Evolutionary conservation across 257 asterid genomes (phyloP).

Genomic region (Apocynum venetum): DNA sequence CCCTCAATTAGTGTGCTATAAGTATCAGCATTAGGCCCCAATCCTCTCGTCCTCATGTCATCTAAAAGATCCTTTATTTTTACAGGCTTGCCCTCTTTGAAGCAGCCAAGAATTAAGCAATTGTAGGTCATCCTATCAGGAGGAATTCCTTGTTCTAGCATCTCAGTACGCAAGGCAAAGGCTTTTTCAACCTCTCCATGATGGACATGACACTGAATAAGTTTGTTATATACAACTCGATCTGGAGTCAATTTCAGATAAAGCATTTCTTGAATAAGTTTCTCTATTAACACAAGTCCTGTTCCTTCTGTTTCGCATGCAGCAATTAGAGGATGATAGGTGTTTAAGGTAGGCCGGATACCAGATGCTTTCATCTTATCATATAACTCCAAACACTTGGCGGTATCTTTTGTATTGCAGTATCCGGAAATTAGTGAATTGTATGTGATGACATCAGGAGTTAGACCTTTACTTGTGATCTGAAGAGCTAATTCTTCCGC

Average conservation of each 20-base stretch:
- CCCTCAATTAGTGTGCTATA: slow-evolving; percentile 54
- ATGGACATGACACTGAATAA: slow-evolving; percentile 46
- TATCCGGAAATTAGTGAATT: slow-evolving; percentile 64
- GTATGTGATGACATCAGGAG: slow-evolving; percentile 67
- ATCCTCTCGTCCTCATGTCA: slow-evolving; percentile 46
- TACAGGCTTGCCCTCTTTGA: slow-evolving; percentile 41
- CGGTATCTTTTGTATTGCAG: slow-evolving; percentile 41
- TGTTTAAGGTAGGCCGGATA: slow-evolving; percentile 54
- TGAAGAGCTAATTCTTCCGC: slow-evolving; percentile 57
- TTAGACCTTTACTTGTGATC: slow-evolving; percentile 43
- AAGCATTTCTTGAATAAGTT: slow-evolving; percentile 54
- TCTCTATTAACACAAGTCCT: slow-evolving; percentile 43
- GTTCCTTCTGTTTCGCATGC: slow-evolving; percentile 33
- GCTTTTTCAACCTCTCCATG: slow-evolving; percentile 49
- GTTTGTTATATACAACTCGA: slow-evolving; percentile 58
- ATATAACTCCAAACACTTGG: slow-evolving; percentile 49
- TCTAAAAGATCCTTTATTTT: slow-evolving; percentile 47
- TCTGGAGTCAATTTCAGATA: slow-evolving; percentile 45
- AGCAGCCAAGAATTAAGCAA: slow-evolving; percentile 54
- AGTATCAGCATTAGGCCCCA: slow-evolving; percentile 48
- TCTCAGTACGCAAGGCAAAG: slow-evolving; percentile 34
- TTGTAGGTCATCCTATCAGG: slow-evolving; percentile 60
- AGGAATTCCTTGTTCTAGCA: slow-evolving; percentile 47
- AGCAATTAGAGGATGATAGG: slow-evolving; percentile 63
- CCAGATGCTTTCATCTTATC: slow-evolving; percentile 59